A percentile compares a stretch with the other conserved stretches of the same genome.
These are phyloP conservation scores for Boletus speciosus DNA, from an alignment of 768 basidiomycete species.

Conservation along the genomic window DNA sequence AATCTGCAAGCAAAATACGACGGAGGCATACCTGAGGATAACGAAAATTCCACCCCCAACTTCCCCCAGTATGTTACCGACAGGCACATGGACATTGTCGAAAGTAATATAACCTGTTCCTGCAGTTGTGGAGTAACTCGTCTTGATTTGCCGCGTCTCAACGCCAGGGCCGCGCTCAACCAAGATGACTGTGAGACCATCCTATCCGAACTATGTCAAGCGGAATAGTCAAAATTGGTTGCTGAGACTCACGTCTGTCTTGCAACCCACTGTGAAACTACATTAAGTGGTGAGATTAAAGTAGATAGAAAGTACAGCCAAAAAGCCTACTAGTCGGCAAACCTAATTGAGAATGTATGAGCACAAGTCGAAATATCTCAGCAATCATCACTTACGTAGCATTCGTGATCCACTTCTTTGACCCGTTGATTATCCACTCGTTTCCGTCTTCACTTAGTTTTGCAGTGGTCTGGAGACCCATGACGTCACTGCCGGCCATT, in stretches of 20 bases:
- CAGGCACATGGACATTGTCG: slow-evolving; percentile 81
- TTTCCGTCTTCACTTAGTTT: slow-evolving; percentile 64
- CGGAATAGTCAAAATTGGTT: slow-evolving; percentile 13
- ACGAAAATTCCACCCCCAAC: slow-evolving; percentile 62
- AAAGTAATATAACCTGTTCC: slow-evolving; percentile 85
- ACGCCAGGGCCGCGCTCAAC: slow-evolving; percentile 63
- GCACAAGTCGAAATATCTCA: background rate
- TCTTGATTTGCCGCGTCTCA: slow-evolving; percentile 68
- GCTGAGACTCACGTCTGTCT: slow-evolving; percentile 40
- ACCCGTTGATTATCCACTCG: slow-evolving; percentile 67
- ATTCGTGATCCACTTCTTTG: slow-evolving; percentile 74
- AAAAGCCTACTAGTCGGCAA: slow-evolving; percentile 36
- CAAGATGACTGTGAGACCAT: slow-evolving; percentile 62
- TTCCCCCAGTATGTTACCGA: slow-evolving; percentile 75
- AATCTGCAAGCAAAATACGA: background rate
- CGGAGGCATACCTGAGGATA: slow-evolving; percentile 43
- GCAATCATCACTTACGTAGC: slow-evolving; percentile 36
- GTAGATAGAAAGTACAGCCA: background rate
- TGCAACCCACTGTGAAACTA: slow-evolving; percentile 61
- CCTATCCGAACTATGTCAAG: slow-evolving; percentile 30
- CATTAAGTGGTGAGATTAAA: slow-evolving; percentile 21
- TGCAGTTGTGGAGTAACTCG: slow-evolving; percentile 82
- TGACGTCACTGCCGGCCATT: slow-evolving; percentile 69
- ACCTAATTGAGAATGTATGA: slow-evolving; percentile 28
- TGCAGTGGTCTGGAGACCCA: slow-evolving; percentile 59